phyloP scores from a whole-genome alignment of 2,329 filamentous ascomycete species.

The Xylariomycetidae sp. region DNA sequence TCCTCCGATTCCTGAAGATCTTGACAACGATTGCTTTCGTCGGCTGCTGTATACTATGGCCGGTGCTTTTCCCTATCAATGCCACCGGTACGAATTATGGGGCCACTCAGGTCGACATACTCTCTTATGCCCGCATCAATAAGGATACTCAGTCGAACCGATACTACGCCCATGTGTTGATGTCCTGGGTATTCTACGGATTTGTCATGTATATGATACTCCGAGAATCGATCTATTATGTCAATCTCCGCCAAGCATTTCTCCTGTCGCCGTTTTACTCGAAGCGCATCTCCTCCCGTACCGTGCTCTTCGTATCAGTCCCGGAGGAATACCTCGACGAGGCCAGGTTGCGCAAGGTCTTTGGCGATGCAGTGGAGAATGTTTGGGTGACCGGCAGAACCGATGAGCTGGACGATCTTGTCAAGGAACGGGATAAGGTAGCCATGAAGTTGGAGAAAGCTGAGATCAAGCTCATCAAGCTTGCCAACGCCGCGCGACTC shows the following conservation, averaged over 20 bases:
- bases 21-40: conserved; percentile 73
- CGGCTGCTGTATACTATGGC: conserved; percentile 81
- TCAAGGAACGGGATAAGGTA: conserved; percentile 74
- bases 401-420: conserved; percentile 71
- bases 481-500: conserved; percentile 66
- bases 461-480: conserved; percentile 79
- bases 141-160: conserved; percentile 50
- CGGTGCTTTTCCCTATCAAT: conserved; percentile 81
- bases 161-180: conserved; percentile 76
- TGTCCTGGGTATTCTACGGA: conserved; percentile 77
- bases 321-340: conserved; percentile 74
- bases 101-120: conserved; percentile 64
- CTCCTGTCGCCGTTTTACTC: conserved; percentile 80
- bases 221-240: conserved; percentile 83
- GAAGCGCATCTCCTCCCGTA: conserved; percentile 81
- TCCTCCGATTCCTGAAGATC: conserved; percentile 82
- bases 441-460: conserved; percentile 81
- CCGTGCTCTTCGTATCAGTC: conserved; percentile 83
- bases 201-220: conserved; percentile 88
- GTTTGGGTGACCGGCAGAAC: conserved; percentile 81
- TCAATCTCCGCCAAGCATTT: conserved; percentile 91
- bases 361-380: conserved; percentile 74
- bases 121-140: conserved; percentile 74
- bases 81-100: conserved; percentile 70
- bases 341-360: conserved; percentile 71